Conservation (phyloP, 306 rosid genomes). For the Vigna trinervia region DNA sequence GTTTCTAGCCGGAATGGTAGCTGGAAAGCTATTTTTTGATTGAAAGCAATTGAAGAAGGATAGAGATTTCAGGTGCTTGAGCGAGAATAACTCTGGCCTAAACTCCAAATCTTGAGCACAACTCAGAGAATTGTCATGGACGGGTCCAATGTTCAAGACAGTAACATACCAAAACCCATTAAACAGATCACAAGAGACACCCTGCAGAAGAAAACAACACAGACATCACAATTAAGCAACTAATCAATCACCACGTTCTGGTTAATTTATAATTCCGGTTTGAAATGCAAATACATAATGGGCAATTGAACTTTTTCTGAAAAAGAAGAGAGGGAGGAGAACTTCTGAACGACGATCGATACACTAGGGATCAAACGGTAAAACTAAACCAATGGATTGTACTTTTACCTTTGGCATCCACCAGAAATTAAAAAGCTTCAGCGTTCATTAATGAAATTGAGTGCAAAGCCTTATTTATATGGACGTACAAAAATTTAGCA, state of each 20-base stretch:
- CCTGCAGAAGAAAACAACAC: conserved; percentile 60
- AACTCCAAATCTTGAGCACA: conserved; percentile 66
- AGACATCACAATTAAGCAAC: conserved; percentile 4
- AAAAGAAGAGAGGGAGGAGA: neutral
- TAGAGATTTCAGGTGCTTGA: conserved; percentile 68
- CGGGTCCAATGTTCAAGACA: conserved; percentile 72
- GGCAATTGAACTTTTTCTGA: neutral
- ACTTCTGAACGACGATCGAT: neutral
- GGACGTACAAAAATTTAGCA: neutral
- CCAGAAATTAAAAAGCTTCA: conserved; percentile 5
- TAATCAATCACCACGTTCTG: conserved; percentile 11
- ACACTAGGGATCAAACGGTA: neutral
- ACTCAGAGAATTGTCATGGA: conserved; percentile 80
- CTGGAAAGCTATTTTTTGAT: conserved; percentile 53
- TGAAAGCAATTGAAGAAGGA: conserved; percentile 79
- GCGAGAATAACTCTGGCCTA: conserved; percentile 62
- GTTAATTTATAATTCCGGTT: neutral
- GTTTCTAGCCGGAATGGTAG: conserved; percentile 58
- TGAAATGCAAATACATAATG: neutral
- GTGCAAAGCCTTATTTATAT: conserved; percentile 3
- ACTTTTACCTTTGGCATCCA: neutral
- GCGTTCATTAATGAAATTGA: conserved; percentile 34
- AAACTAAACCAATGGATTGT: neutral
- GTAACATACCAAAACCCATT: conserved; percentile 90
- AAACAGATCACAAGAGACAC: conserved; percentile 85